Evolutionary conservation across 2,329 filamentous ascomycete species (phyloP), one percentile per base, ranked within the genome.

Genomic region (Epichloe hybrida): DNA sequence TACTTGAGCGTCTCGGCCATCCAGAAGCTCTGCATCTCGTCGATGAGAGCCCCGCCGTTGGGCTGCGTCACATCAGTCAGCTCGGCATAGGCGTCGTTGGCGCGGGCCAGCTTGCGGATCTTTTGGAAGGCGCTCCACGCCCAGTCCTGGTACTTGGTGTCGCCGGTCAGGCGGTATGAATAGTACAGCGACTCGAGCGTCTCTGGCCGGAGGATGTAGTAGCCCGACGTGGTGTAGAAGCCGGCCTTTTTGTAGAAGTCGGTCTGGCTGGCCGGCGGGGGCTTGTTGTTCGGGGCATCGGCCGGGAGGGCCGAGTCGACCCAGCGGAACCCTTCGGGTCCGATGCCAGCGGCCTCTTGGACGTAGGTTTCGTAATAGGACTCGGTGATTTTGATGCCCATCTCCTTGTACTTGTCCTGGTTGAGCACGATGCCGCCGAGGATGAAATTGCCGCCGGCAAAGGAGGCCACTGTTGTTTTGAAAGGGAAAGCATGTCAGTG

Each of bases 1-100:
- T 94, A 94, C 73, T 95, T 95, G 65, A 95, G 64, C 55, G 89
- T 84, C 71, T 95, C 88, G 0, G 88, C 88, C 64, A 94, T 88
- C 72, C 86, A 83, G 69, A 93, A 95, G 59, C 84, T 90, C 69
- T 95, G 87, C 73, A 91, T 85, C 63, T 84, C 83, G 64, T 95
- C 79, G 41, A 67, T 65, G 53, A 76, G 80, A 0, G 68, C 66
- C 1, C 84, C 85, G 9, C 86, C 86, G 34, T 71, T 72, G 3
- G 61, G 58, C 3, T 66, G 68, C 57, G 85, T 87, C 44, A 94
- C 86, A 62, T 94, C 66, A 0, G 59, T 63, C 50, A 94, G 69
- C 34, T 76, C 74, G 12, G 77, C 77, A 66, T 81, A 94, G 7
- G 85, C 88, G 21, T 76, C 81, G 6, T 77, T 79, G 0, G 76